phyloP scores from a whole-genome alignment of 106 monocot genomes.

The Vanilla planifolia region DNA sequence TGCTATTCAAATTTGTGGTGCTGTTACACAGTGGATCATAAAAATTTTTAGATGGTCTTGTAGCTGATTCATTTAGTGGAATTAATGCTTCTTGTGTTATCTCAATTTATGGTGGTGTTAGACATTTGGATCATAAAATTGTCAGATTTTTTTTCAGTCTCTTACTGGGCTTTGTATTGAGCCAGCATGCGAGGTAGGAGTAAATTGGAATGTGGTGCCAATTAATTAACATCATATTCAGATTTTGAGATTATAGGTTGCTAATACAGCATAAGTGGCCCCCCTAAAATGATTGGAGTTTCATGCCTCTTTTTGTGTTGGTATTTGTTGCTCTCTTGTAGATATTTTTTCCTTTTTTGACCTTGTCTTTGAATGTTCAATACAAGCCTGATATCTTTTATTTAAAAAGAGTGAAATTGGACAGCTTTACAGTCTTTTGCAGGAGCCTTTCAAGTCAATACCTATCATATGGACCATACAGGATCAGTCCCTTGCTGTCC shows the following conservation, averaged over 20 bases:
- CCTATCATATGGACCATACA: slow-evolving; percentile 87
- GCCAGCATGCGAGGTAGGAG: not conserved
- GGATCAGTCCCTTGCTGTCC: slow-evolving; percentile 64
- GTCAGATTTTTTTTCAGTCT: too few relatives aligned
- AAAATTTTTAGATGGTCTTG: too few relatives aligned
- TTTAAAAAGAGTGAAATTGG: slow-evolving; percentile 18
- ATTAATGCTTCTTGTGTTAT: too few relatives aligned
- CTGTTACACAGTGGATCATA: too few relatives aligned
- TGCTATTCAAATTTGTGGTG: too few relatives aligned
- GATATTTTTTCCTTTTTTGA: not conserved
- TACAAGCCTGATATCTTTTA: not conserved
- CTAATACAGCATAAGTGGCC: not conserved
- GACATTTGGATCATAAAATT: too few relatives aligned
- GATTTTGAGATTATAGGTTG: not conserved
- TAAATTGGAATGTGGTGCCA: not conserved
- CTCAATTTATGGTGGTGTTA: too few relatives aligned
- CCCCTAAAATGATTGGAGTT: not conserved
- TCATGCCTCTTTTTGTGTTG: not conserved
- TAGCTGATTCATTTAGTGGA: too few relatives aligned
- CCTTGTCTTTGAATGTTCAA: not conserved
- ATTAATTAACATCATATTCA: not conserved
- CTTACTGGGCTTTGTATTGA: too few relatives aligned
- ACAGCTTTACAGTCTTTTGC: slow-evolving; percentile 65
- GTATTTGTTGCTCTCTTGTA: not conserved
- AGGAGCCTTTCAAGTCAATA: slow-evolving; percentile 96